Evolutionary conservation across 148 eudicot genomes (phyloP).

Genomic region (Vaccinium macrocarpon): DNA sequence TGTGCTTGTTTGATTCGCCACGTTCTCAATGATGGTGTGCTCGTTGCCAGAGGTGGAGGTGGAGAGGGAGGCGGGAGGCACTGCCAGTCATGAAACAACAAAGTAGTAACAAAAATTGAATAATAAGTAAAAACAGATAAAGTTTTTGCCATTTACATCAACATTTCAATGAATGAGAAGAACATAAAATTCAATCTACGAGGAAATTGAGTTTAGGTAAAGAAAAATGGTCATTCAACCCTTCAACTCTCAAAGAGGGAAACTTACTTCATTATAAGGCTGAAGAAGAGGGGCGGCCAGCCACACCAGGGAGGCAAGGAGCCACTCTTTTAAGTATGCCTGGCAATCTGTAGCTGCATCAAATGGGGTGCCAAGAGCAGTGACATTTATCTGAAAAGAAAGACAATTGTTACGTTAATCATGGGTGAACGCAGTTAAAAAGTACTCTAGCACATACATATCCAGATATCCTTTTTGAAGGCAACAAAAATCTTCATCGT

Average conservation of each 20-base stretch:
- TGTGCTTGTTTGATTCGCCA: too few species aligned
- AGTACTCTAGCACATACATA: conserved; percentile 32
- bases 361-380: too few species aligned
- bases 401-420: too few species aligned
- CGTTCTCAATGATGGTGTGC: too few species aligned
- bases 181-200: neutral
- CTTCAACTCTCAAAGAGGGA: neutral
- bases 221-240: neutral
- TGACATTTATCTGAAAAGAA: too few species aligned
- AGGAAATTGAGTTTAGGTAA: neutral
- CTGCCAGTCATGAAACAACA: too few species aligned
- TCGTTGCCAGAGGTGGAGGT: too few species aligned
- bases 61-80: too few species aligned
- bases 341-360: conserved; percentile 48
- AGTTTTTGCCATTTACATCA: neutral
- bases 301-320: conserved; percentile 49
- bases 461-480: conserved; percentile 64
- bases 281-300: conserved; percentile 38
- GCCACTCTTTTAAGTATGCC: conserved; percentile 60
- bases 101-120: too few species aligned
- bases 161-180: neutral
- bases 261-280: too few species aligned
- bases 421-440: too few species aligned
- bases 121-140: neutral
- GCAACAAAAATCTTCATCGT: conserved; percentile 49